Evolutionary conservation across 2,329 filamentous ascomycete genomes (phyloP).

Genomic region (Pseudocercospora pini-densiflorae): DNA sequence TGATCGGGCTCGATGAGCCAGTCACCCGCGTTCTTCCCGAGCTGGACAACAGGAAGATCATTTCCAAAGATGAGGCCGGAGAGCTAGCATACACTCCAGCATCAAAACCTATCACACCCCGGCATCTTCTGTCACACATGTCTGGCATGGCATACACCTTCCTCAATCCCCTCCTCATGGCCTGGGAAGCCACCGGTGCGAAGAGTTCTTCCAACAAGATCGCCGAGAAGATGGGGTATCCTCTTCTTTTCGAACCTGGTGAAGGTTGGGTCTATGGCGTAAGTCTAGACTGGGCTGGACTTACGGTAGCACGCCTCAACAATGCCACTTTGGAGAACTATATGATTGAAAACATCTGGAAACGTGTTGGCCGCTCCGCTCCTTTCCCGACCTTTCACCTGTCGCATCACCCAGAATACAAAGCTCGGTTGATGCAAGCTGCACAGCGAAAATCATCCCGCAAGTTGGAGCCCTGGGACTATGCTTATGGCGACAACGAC

Average conservation of each 20-base stretch:
- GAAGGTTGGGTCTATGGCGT: conserved; percentile 54
- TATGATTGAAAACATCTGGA: conserved; percentile 49
- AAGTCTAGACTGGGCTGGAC: conserved; percentile 56
- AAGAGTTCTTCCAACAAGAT: conserved; percentile 37
- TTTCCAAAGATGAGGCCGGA: not conserved
- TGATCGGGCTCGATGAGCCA: conserved; percentile 53
- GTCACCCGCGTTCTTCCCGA: conserved; percentile 53
- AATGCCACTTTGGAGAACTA: conserved; percentile 46
- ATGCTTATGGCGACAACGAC: conserved; percentile 7
- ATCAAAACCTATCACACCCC: conserved; percentile 12
- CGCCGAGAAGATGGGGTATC: not conserved
- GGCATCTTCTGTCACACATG: conserved; percentile 55
- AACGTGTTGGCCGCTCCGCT: conserved; percentile 43
- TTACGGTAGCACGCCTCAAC: conserved; percentile 52
- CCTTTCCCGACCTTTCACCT: conserved; percentile 31
- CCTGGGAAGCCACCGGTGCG: conserved; percentile 12
- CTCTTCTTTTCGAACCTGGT: conserved; percentile 55
- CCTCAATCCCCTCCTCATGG: conserved; percentile 40
- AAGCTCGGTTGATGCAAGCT: conserved; percentile 14
- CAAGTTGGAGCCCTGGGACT: not conserved
- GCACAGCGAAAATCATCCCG: conserved; percentile 6
- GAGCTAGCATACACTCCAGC: not conserved
- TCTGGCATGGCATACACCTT: conserved; percentile 54
- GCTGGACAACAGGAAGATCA: conserved; percentile 40
- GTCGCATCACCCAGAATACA: conserved; percentile 18